Conservation (phyloP, 352 stramenopile genomes). For the Phytophthora melonis region DNA sequence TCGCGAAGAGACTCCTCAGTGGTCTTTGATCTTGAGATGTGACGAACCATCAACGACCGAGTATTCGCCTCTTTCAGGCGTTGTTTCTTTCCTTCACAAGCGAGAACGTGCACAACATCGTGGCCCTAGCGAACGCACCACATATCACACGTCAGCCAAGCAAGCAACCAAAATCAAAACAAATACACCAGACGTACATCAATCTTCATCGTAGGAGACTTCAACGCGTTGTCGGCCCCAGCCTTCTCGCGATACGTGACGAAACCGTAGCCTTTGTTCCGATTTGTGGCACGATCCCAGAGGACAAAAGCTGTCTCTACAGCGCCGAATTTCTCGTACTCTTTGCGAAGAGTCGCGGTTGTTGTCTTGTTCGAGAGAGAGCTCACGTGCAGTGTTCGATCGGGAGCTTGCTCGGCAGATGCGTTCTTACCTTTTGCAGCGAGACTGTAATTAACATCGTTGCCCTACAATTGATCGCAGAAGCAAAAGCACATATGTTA, state of each 20-base stretch:
- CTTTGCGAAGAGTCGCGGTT: slow-evolving; percentile 56
- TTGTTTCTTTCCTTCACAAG: not conserved
- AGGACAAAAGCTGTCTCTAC: slow-evolving; percentile 58
- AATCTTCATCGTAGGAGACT: slow-evolving; percentile 68
- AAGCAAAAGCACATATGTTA: not conserved
- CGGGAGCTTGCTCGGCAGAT: too few species aligned
- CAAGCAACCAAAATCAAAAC: not conserved
- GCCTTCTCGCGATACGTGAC: slow-evolving; percentile 63
- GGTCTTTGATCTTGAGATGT: not conserved
- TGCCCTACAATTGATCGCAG: not conserved
- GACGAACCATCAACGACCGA: not conserved
- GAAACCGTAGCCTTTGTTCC: slow-evolving; percentile 79
- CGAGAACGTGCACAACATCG: not conserved
- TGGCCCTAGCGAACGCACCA: not conserved
- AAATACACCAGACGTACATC: slow-evolving; percentile 50
- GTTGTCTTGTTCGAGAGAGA: slow-evolving; percentile 64
- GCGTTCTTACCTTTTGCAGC: not conserved
- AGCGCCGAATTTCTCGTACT: slow-evolving; percentile 78
- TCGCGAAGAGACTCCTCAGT: not conserved
- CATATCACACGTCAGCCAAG: not conserved
- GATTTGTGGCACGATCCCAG: slow-evolving; percentile 60
- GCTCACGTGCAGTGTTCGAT: too few species aligned
- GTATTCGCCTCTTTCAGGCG: not conserved
- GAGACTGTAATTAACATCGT: not conserved
- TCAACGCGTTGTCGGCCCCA: slow-evolving; percentile 54